Evolutionary conservation across 2,329 filamentous ascomycete species (phyloP), one percentile per base, ranked within the genome.

Genomic region (Trichoderma atrobrunneum): DNA sequence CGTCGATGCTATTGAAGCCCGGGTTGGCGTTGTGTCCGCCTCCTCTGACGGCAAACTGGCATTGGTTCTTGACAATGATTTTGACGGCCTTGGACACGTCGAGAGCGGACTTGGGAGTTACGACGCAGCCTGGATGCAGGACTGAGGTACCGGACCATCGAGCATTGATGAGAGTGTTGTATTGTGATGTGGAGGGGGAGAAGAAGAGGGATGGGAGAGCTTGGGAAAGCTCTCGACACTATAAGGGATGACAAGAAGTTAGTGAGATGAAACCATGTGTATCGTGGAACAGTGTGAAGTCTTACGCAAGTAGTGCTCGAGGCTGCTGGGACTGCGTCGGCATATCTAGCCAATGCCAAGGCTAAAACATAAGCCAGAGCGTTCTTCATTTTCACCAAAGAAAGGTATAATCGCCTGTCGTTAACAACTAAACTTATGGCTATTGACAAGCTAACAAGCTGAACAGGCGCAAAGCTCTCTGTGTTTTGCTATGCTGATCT

Each of bases 21-120:
- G 70, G 43, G 72, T 82, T 82, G n/a, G 82, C 79, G n/a, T 81
- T 81, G 75, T 86, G 85, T 0, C 85, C 85, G 26, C 84, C 85
- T 71, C 82, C 81, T 36, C 82, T 80, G 56, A 83, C 79, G 7
- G 84, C 83, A 30, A 77, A 72, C 26, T 67, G 48, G 34, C 62
- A 61, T 28, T 72, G 34, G 62, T 61, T 60, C 18, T 59, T 36
- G 7, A 21, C 21, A 21, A 72, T 48, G n/a, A 43, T 56, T 11
- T 69, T 67, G 51, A 72, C 30, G 12, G 36, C 54, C 14, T n/a
- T 39, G 16, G 70, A 72, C 18, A 72, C 63, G 18, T 72, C 62
- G 21, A 32, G 10, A 28, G 61, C 54, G 1, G 70, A 72, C 54
- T 54, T 67, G 54, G 70, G 62, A n/a, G 30, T 30, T 2, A 71